These are phyloP conservation scores for Nannochloropsis gaditana DNA, from an alignment of 108 stramenopile species.

Conservation along the genomic window DNA sequence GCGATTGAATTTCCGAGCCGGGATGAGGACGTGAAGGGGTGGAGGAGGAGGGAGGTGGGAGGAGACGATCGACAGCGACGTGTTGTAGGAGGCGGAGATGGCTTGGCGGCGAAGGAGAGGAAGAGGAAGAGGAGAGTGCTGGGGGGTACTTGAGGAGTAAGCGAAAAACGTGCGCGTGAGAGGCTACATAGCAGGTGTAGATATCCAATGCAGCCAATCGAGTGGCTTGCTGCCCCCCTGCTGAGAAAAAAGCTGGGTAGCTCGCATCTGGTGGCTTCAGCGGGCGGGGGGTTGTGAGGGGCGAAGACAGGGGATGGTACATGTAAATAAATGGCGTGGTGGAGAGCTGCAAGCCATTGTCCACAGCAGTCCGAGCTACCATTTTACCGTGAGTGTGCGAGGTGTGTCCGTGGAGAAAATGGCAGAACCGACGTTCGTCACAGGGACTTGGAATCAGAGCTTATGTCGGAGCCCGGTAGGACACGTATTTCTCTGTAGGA, in stretches of 20 bases:
- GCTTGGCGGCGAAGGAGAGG: not conserved
- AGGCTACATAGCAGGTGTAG: not conserved
- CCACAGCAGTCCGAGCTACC: too few relatives aligned
- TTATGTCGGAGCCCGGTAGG: too few relatives aligned
- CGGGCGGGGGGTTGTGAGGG: not conserved
- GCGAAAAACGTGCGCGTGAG: not conserved
- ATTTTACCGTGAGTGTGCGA: too few relatives aligned
- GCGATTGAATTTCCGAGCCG: not conserved
- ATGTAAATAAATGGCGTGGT: conserved; percentile 15
- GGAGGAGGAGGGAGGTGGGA: not conserved
- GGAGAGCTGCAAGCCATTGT: not conserved
- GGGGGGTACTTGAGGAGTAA: not conserved
- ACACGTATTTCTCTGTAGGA: too few relatives aligned
- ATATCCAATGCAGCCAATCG: conserved; percentile 6
- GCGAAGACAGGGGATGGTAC: not conserved
- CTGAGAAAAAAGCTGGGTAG: not conserved
- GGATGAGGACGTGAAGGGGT: too few relatives aligned
- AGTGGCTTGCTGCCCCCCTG: not conserved
- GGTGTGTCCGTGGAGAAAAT: too few relatives aligned
- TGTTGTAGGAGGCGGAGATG: not conserved
- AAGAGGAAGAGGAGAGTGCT: not conserved
- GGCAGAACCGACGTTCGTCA: too few relatives aligned
- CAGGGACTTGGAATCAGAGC: too few relatives aligned
- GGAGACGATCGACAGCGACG: not conserved
- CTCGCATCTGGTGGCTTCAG: not conserved